These are phyloP conservation scores for Russula sp. DNA, from an alignment of 768 basidiomycete species.

Conservation along the genomic window DNA sequence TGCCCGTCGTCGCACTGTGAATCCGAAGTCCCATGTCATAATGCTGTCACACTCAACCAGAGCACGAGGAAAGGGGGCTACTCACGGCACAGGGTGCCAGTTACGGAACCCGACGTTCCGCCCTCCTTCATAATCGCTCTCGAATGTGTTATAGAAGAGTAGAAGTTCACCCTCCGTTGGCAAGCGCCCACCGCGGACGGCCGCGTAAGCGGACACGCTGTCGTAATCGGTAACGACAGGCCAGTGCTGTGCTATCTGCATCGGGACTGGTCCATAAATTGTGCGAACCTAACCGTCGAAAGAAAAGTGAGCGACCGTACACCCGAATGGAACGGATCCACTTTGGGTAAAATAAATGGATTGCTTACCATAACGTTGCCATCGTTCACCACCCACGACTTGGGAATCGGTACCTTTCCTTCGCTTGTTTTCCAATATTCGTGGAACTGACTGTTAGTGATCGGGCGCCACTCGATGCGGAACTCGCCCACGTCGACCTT, in stretches of 20 bases:
- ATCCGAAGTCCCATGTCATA: conserved; percentile 2
- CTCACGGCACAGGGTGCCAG: conserved; percentile 91
- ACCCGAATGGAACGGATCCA: too few species aligned
- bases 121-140: conserved; percentile 66
- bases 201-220: conserved; percentile 73
- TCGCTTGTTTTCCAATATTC: conserved; percentile 49
- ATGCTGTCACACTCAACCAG: background rate
- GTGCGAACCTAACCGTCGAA: conserved; percentile 56
- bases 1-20: conserved; percentile 60
- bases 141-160: conserved; percentile 68
- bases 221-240: conserved; percentile 76
- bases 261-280: conserved; percentile 74
- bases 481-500: conserved; percentile 57
- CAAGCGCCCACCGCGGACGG: conserved; percentile 83
- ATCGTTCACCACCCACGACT: conserved; percentile 61
- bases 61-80: conserved; percentile 5
- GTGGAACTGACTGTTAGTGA: conserved; percentile 85
- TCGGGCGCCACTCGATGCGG: conserved; percentile 74
- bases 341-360: background rate
- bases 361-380: conserved; percentile 43
- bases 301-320: background rate
- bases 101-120: conserved; percentile 83
- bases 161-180: conserved; percentile 87
- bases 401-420: conserved; percentile 47
- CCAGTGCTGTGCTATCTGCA: conserved; percentile 78